phyloP scores from a whole-genome alignment of 352 stramenopile species.

The Halophytophthora polymorphica region DNA sequence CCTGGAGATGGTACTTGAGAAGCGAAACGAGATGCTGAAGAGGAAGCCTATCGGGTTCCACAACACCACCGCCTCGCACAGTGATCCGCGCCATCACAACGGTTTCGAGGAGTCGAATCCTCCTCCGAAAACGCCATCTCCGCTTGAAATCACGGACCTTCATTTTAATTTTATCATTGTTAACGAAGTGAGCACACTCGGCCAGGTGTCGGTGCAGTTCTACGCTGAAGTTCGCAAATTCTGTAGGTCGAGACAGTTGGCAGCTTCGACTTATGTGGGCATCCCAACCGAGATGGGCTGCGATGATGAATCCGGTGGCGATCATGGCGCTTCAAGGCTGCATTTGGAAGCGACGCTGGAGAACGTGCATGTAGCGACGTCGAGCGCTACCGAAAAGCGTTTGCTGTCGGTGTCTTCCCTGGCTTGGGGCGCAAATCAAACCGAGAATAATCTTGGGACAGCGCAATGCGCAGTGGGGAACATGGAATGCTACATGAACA shows the following conservation, averaged over 20 bases:
- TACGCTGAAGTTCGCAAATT: constrained; percentile 12
- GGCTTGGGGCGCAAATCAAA: constrained; percentile 17
- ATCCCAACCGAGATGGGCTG: not conserved
- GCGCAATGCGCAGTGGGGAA: constrained; percentile 14
- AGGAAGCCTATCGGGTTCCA: constrained; percentile 1
- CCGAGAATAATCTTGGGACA: constrained; percentile 9
- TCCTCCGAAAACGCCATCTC: not conserved
- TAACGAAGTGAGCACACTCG: constrained; percentile 15
- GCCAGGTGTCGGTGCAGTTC: constrained; percentile 16
- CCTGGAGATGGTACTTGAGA: constrained; percentile 33
- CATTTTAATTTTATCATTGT: constrained; percentile 16
- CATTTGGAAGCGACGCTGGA: constrained; percentile 14
- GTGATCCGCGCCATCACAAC: no score
- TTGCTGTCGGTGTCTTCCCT: constrained; percentile 13
- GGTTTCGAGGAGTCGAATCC: not conserved
- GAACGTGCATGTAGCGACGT: constrained; percentile 11
- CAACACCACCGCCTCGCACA: not conserved
- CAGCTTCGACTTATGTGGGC: not conserved
- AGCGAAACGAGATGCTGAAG: constrained; percentile 37
- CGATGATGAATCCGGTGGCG: not conserved
- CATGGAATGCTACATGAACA: constrained; percentile 15
- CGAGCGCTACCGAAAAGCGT: constrained; percentile 9
- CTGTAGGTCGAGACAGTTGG: constrained; percentile 3
- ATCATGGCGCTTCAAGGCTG: constrained; percentile 3
- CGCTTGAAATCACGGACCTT: constrained; percentile 21